phyloP scores from a whole-genome alignment of 257 asterid genomes.

The Nicotiana paniculata region DNA sequence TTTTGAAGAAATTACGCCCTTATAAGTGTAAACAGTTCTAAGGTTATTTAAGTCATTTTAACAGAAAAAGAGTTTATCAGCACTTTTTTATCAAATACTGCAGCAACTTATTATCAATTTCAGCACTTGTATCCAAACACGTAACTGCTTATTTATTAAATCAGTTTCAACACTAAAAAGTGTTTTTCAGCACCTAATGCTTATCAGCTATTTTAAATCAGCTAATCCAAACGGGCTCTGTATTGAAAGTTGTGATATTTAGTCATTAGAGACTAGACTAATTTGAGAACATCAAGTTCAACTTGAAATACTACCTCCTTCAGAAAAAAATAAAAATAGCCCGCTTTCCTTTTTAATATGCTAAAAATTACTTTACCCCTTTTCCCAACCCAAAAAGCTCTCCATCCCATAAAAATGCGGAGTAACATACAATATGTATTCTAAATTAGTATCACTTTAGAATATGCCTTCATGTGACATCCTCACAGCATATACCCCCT shows the following conservation, averaged over 20 bases:
- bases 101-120: too few species aligned
- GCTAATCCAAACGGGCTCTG: too few species aligned
- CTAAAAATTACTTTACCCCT: background rate
- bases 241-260: background rate
- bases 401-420: background rate
- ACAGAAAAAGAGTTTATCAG: too few species aligned
- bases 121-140: too few species aligned
- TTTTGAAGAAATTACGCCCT: too few species aligned
- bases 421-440: background rate
- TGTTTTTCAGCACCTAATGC: too few species aligned
- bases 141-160: too few species aligned
- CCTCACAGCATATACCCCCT: background rate
- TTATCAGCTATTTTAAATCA: too few species aligned
- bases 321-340: background rate
- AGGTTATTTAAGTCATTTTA: too few species aligned
- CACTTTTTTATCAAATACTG: too few species aligned
- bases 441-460: background rate
- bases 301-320: background rate
- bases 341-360: background rate
- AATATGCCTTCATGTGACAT: background rate
- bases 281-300: constrained; percentile 1
- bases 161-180: too few species aligned
- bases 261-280: background rate
- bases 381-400: background rate
- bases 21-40: too few species aligned